Percentiles rank a stretch among this genome's conserved stretches.
These are phyloP conservation scores for Fusarium sulawesiense DNA, from an alignment of 2,329 filamentous ascomycete species.

Conservation along the genomic window DNA sequence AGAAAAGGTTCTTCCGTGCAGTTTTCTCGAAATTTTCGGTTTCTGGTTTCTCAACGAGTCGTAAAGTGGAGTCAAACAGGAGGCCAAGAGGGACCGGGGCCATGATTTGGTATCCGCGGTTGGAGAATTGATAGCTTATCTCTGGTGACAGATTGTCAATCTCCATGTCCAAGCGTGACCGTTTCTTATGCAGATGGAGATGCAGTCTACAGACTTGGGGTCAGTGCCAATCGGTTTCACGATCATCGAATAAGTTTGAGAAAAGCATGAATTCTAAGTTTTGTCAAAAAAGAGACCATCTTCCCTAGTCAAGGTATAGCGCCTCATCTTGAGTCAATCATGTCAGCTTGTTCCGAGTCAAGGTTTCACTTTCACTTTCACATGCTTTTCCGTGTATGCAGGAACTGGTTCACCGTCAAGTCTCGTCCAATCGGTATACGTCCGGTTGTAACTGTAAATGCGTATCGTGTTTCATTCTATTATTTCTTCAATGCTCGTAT, in stretches of 20 bases:
- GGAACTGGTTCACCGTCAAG: background rate
- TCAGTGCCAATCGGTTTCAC: background rate
- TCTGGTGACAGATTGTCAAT: background rate
- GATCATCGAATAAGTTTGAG: background rate
- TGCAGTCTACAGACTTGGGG: background rate
- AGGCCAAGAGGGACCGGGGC: background rate
- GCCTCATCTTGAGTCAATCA: slow-evolving; percentile 24
- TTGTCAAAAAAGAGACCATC: background rate
- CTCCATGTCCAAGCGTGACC: background rate
- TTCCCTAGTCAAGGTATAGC: slow-evolving; percentile 7
- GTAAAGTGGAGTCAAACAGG: slow-evolving; percentile 15
- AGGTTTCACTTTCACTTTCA: slow-evolving; percentile 10
- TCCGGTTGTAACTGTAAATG: background rate
- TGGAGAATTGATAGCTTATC: background rate
- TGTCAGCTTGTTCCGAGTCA: slow-evolving; percentile 15
- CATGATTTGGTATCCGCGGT: background rate
- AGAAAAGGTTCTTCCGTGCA: background rate
- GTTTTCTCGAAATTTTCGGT: background rate
- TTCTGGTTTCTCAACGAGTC: background rate
- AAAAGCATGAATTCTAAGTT: background rate
- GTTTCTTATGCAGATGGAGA: background rate
- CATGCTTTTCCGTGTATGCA: slow-evolving; percentile 3
- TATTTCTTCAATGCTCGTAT: slow-evolving; percentile 3
- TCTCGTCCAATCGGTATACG: background rate
- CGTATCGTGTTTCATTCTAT: slow-evolving; percentile 20